Conservation (phyloP, 768 basidiomycete species). For the Podaxis pistillaris region DNA sequence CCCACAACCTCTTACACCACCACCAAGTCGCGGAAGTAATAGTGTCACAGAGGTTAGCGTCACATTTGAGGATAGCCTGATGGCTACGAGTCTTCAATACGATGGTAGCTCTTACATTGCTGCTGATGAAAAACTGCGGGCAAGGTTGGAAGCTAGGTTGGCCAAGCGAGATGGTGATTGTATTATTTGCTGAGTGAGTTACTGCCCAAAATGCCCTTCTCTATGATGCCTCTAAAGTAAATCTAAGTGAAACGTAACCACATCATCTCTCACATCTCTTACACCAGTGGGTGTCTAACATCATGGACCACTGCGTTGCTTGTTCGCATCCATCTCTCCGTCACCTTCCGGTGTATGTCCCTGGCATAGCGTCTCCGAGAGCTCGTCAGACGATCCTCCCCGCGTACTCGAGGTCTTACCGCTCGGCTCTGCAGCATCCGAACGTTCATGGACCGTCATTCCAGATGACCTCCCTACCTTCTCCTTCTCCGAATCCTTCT, state of each 20-base stretch:
- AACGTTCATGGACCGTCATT: background rate
- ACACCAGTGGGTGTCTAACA: too few species aligned
- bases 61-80: conserved; percentile 36
- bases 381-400: too few species aligned
- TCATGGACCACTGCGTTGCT: too few species aligned
- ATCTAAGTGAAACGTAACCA: conserved; percentile 54
- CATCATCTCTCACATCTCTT: conserved; percentile 1
- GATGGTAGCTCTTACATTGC: conserved; percentile 46
- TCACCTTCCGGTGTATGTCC: too few species aligned
- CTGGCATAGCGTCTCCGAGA: too few species aligned
- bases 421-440: too few species aligned
- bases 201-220: too few species aligned
- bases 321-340: too few species aligned
- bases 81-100: conserved; percentile 48
- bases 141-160: conserved; percentile 44
- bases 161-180: conserved; percentile 41
- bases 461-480: background rate
- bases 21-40: too few species aligned
- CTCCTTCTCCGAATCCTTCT: background rate
- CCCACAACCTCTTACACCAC: too few species aligned
- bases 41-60: conserved; percentile 35
- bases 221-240: conserved; percentile 53
- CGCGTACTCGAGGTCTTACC: background rate
- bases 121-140: conserved; percentile 42
- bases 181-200: conserved; percentile 36